A percentile compares a stretch with the other conserved stretches of the same genome.
Conservation (phyloP, 352 stramenopile genomes). For the Globisporangium iwayamae region DNA sequence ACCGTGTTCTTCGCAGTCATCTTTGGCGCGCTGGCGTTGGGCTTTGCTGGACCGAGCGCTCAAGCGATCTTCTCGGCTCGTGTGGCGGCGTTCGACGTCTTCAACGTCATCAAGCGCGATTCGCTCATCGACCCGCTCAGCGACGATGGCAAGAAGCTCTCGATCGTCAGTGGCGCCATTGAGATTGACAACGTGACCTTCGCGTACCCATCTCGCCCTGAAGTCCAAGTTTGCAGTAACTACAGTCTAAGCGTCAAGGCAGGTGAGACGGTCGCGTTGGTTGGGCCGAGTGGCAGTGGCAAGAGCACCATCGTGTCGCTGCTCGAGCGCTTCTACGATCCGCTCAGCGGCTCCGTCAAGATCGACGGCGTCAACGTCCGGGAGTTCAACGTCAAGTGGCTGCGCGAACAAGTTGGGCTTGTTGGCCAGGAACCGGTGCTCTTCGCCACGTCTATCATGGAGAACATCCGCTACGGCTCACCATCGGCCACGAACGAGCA, state of each 20-base stretch:
- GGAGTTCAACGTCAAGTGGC: conserved; percentile 58
- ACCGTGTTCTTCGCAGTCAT: conserved; percentile 60
- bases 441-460: conserved; percentile 38
- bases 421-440: conserved; percentile 79
- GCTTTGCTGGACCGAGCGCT: conserved; percentile 48
- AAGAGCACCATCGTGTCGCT: conserved; percentile 18
- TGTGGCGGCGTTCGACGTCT: conserved; percentile 40
- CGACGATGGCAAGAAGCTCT: conserved; percentile 24
- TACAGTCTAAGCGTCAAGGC: conserved; percentile 54
- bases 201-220: conserved; percentile 48
- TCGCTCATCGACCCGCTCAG: conserved; percentile 53
- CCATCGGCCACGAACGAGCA: conserved; percentile 36
- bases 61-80: conserved; percentile 50
- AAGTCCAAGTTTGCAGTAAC: conserved; percentile 49
- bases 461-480: conserved; percentile 76
- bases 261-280: conserved; percentile 47
- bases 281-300: conserved; percentile 19
- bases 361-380: conserved; percentile 57
- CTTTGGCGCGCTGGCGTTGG: conserved; percentile 68
- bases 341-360: conserved; percentile 31
- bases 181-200: conserved; percentile 88
- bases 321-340: conserved; percentile 59
- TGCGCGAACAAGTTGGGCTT: conserved; percentile 76
- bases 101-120: conserved; percentile 53
- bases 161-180: conserved; percentile 32